A percentile compares a stretch with the other conserved stretches of the same genome.
Evolutionary conservation across 2,329 filamentous ascomycete genomes (phyloP).

Genomic region (Nannizzia gypsea): DNA sequence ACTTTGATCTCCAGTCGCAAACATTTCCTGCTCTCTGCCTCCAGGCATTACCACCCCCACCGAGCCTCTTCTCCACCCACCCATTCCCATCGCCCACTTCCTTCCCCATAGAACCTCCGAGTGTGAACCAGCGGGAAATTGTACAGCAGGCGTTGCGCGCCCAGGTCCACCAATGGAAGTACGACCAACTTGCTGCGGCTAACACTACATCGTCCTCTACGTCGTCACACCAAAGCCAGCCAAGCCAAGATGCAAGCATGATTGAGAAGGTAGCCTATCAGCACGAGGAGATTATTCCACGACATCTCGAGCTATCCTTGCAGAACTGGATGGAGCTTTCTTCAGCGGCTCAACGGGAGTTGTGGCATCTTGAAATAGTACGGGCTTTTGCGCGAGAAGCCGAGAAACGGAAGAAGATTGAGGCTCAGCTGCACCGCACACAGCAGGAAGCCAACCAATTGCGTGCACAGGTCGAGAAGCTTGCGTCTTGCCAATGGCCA

Average conservation of each 20-base stretch:
- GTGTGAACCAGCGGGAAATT: slow-evolving; percentile 60
- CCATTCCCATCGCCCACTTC: slow-evolving; percentile 67
- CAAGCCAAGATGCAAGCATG: slow-evolving; percentile 20
- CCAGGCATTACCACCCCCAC: slow-evolving; percentile 65
- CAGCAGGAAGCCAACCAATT: slow-evolving; percentile 40
- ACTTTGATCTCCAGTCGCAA: slow-evolving; percentile 74
- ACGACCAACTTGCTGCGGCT: slow-evolving; percentile 28
- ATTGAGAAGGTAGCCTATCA: slow-evolving; percentile 39
- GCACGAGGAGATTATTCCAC: slow-evolving; percentile 57
- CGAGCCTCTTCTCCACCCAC: slow-evolving; percentile 68
- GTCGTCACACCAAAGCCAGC: slow-evolving; percentile 32
- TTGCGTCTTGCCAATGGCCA: slow-evolving; percentile 38
- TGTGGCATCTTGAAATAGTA: slow-evolving; percentile 38
- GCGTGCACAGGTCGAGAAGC: slow-evolving; percentile 36
- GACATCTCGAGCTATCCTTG: slow-evolving; percentile 68
- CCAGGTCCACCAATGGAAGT: slow-evolving; percentile 55
- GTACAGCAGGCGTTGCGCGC: slow-evolving; percentile 55
- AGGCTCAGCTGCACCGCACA: slow-evolving; percentile 33
- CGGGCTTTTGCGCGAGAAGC: slow-evolving; percentile 36
- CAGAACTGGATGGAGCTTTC: slow-evolving; percentile 61
- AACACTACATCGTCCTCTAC: slow-evolving; percentile 13
- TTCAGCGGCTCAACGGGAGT: slow-evolving; percentile 38
- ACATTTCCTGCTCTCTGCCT: slow-evolving; percentile 79
- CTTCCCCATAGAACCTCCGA: slow-evolving; percentile 70
- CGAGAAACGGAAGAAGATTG: slow-evolving; percentile 33